phyloP scores from a whole-genome alignment of 805 yeast genomes.

The Ogataea populi-albae region DNA sequence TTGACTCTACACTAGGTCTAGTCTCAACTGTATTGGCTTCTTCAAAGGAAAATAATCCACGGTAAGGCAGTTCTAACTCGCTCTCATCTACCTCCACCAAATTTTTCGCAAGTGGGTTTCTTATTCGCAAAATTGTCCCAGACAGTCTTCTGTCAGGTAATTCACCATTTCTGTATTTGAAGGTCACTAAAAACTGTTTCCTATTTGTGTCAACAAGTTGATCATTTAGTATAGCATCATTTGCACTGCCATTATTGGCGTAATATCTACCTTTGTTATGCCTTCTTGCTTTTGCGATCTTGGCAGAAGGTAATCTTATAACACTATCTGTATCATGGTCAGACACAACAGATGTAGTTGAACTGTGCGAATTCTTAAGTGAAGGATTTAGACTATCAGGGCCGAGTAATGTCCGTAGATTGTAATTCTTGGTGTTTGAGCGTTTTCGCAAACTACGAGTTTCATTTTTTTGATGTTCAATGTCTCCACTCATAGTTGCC shows the following conservation, averaged over 20 bases:
- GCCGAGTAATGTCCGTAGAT: conserved; percentile 1
- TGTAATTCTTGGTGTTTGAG: conserved; percentile 13
- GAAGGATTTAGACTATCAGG: too few species aligned
- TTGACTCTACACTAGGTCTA: conserved; percentile 45
- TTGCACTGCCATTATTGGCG: too few species aligned
- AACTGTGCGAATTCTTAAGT: too few species aligned
- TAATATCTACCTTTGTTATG: too few species aligned
- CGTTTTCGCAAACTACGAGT: conserved; percentile 18
- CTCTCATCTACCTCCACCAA: conserved; percentile 31
- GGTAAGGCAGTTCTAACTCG: conserved; percentile 60
- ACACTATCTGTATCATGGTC: too few species aligned
- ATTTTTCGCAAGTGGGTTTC: conserved; percentile 11
- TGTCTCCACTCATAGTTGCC: conserved; percentile 14
- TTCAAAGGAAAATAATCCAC: conserved; percentile 59
- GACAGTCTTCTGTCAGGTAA: conserved; percentile 3
- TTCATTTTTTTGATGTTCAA: neutral
- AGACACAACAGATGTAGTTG: too few species aligned
- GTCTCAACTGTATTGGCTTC: conserved; percentile 62
- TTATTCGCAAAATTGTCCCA: conserved; percentile 11
- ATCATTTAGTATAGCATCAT: too few species aligned
- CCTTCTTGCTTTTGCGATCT: too few species aligned
- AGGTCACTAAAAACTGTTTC: conserved; percentile 7
- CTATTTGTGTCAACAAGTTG: neutral
- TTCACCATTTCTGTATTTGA: conserved; percentile 6
- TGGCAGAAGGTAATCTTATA: too few species aligned